Evolutionary conservation across 768 basidiomycete species (phyloP).

Genomic region (Gymnopilus dilepis): DNA sequence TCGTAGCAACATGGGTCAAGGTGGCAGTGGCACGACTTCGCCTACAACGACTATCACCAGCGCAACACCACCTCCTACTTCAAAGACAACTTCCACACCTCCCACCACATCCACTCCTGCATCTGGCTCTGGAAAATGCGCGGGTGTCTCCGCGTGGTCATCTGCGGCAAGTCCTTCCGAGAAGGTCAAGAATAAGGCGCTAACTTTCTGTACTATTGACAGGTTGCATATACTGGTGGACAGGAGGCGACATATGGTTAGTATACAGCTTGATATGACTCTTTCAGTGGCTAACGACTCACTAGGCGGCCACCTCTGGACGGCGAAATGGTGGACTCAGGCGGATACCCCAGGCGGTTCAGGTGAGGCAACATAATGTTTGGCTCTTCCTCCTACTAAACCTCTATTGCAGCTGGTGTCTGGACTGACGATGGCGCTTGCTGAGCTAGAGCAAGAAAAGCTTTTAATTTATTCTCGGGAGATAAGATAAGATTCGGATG

Average conservation of each 20-base stretch:
- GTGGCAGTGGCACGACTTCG: conserved; percentile 21
- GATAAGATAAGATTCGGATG: conserved; percentile 4
- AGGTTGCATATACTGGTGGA: conserved; percentile 54
- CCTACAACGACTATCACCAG: conserved; percentile 26
- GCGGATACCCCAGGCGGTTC: conserved; percentile 58
- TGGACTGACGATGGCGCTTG: conserved; percentile 59
- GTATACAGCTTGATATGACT: conserved; percentile 14
- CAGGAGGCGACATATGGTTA: conserved; percentile 50
- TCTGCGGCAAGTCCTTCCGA: conserved; percentile 37
- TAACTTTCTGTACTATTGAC: neutral
- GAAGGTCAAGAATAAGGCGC: neutral
- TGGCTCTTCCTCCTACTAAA: neutral
- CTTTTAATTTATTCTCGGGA: neutral
- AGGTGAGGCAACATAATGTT: conserved; percentile 37
- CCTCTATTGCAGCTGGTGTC: conserved; percentile 47
- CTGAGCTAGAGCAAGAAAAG: conserved; percentile 25
- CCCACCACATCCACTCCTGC: conserved; percentile 30
- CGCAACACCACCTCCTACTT: conserved; percentile 29
- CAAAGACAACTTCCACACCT: conserved; percentile 26
- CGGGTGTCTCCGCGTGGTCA: conserved; percentile 54
- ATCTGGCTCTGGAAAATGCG: conserved; percentile 37
- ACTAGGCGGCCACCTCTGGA: conserved; percentile 59
- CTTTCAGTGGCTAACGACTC: conserved; percentile 1
- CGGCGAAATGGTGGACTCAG: conserved; percentile 68
- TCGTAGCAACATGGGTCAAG: conserved; percentile 60